Conservation (phyloP, 106 monocot genomes). For the Dioscorea zingiberensis region DNA sequence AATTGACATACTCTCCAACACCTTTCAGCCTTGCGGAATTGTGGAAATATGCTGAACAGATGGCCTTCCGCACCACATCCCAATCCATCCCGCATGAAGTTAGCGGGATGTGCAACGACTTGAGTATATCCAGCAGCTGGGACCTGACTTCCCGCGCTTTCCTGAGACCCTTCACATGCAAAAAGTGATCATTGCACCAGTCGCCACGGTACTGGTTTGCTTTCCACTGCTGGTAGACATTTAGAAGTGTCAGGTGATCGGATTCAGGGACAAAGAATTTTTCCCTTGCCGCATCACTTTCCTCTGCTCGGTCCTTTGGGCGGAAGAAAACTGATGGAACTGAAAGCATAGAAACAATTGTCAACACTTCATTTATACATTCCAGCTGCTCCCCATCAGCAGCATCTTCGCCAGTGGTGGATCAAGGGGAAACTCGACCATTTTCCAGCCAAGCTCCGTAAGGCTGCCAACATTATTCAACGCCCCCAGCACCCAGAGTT, state of each 20-base stretch:
- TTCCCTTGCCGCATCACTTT: conserved; percentile 95
- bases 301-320: conserved; percentile 87
- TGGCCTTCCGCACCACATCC: conserved; percentile 92
- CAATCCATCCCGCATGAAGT: conserved; percentile 85
- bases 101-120: conserved; percentile 67
- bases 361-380: conserved; percentile 82
- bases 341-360: conserved; percentile 93
- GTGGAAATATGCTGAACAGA: conserved; percentile 94
- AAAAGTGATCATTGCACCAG: conserved; percentile 93
- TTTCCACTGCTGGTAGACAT: conserved; percentile 92
- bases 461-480: conserved; percentile 83
- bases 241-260: conserved; percentile 86
- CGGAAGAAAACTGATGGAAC: conserved; percentile 95
- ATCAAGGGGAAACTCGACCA: conserved; percentile 97
- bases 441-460: conserved; percentile 90
- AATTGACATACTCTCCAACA: conserved; percentile 88
- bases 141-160: conserved; percentile 94
- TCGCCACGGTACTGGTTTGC: conserved; percentile 74
- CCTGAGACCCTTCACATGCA: conserved; percentile 84
- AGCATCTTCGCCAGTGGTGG: conserved; percentile 97
- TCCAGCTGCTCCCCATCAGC: conserved; percentile 70
- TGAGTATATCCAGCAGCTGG: conserved; percentile 85
- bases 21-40: conserved; percentile 86
- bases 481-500: conserved; percentile 95
- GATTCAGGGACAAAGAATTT: conserved; percentile 99